Percentiles rank a stretch among this genome's conserved stretches.
Conservation (phyloP, 352 stramenopile species). For the Phytopythium kandeliae region DNA sequence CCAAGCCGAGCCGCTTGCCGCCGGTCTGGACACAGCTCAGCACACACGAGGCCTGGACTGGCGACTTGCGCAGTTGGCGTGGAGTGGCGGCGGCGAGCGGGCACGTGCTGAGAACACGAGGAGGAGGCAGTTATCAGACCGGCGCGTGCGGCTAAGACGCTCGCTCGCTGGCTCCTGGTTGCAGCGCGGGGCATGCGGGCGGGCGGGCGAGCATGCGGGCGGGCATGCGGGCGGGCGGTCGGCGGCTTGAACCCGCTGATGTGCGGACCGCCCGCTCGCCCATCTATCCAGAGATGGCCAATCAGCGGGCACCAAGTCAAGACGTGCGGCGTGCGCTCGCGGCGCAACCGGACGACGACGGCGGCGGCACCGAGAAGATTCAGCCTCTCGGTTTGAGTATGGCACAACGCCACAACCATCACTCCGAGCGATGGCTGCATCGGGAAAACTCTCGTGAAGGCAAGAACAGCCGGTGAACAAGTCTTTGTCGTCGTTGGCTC, state of each 20-base stretch:
- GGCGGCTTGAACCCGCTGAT: conserved; percentile 8
- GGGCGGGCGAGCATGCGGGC: too few relatives aligned
- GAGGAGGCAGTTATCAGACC: conserved; percentile 4
- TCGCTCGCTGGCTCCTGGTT: too few relatives aligned
- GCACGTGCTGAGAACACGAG: too few relatives aligned
- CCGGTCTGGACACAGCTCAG: too few relatives aligned
- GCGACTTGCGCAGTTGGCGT: too few relatives aligned
- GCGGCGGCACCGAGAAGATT: conserved; percentile 2
- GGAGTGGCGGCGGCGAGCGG: too few relatives aligned
- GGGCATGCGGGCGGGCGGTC: too few relatives aligned
- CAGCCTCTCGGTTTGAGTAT: background rate
- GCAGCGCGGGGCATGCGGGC: background rate
- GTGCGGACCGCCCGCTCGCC: too few relatives aligned
- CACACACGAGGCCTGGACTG: too few relatives aligned
- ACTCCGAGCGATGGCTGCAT: conserved; percentile 16
- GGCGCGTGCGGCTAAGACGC: too few relatives aligned
- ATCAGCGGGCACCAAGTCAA: conserved; percentile 8
- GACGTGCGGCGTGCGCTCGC: conserved; percentile 10
- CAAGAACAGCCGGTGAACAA: background rate
- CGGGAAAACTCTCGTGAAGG: conserved; percentile 7
- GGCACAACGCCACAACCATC: conserved; percentile 38
- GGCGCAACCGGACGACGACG: conserved; percentile 23
- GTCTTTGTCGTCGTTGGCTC: too few relatives aligned
- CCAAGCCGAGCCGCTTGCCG: too few relatives aligned
- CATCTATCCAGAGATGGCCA: conserved; percentile 3